Base-by-base conservation (phyloP, 176 grass and related monocot species). In the Olyra latifolia region DNA sequence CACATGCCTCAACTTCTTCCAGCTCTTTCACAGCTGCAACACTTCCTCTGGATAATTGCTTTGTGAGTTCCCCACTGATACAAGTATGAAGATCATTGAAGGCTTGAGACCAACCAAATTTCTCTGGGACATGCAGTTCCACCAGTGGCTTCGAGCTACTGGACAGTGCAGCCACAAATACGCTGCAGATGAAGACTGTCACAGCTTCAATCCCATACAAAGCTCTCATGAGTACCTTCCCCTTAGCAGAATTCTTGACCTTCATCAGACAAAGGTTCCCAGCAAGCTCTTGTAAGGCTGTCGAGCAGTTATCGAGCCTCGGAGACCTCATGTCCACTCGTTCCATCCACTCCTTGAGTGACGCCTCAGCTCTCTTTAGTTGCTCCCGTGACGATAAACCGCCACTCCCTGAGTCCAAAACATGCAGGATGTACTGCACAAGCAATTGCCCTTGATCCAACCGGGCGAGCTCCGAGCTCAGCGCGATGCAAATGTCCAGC, bases 371-470 rank as follows among this genome's bases (percentile, higher is more conserved):
- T 71, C 40, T 85, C 64, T 71, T 85, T 12, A 98, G 60, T 75
- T 91, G 84, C 58, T 95, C 88, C 40, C 69, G 69, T 19, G 90
- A 87, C 1, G 40, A 82, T 69, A 64, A 22, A 20, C 52, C 16
- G 7, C 55, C 16, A 8, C 55, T 63, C 41, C 74, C 62, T 1
- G 29, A 79, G 24, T 82, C 70, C 80, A 95, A 65, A 7, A 95
- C 54, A 78, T 95, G 86, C 75, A 93, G 44, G 41, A 82, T 81
- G 64, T 91, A 98, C 61, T 83, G 86, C 59, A 98, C 17, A 10
- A 91, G 80, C 42, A 98, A 54, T 54, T 98, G 92, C 19, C 92
- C 90, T 58, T 98, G 90, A 78, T 95, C 90, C 79, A 98, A 62
- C 59, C 88, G 77, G 58, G 86, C 25, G 0, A 98, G 86, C 88